Conservation (phyloP, 2,329 filamentous ascomycete species). For the Didymella pinodella region DNA sequence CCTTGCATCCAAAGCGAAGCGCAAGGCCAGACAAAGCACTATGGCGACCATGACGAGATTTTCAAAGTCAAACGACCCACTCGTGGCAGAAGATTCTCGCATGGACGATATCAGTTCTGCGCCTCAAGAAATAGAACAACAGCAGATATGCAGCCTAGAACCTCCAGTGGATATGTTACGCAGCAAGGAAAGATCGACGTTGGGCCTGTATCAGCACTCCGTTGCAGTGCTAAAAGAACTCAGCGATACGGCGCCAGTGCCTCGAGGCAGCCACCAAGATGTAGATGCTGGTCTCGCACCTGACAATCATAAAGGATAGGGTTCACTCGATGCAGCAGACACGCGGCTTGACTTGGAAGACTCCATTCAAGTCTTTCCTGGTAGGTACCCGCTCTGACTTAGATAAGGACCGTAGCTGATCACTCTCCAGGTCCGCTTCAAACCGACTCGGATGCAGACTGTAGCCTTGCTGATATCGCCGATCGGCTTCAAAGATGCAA, state of each 20-base stretch:
- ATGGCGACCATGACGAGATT: not conserved
- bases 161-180: not conserved
- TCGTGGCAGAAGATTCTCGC: not conserved
- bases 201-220: not conserved
- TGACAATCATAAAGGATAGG: not conserved
- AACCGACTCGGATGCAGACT: not conserved
- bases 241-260: not conserved
- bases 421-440: not conserved
- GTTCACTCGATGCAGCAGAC: not conserved
- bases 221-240: not conserved
- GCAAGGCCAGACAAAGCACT: not conserved
- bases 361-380: not conserved
- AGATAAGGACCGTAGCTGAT: not conserved
- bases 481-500: not conserved
- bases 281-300: not conserved
- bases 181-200: not conserved
- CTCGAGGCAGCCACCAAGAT: not conserved
- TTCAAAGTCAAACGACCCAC: not conserved
- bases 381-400: not conserved
- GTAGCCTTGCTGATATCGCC: not conserved
- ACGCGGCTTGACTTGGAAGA: not conserved
- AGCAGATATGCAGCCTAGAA: not conserved
- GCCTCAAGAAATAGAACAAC: not conserved
- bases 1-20: conserved; percentile 1
- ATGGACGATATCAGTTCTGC: not conserved